Base-by-base conservation (phyloP, 1,139 yeast genomes). In the Geotrichum fermentans region DNA sequence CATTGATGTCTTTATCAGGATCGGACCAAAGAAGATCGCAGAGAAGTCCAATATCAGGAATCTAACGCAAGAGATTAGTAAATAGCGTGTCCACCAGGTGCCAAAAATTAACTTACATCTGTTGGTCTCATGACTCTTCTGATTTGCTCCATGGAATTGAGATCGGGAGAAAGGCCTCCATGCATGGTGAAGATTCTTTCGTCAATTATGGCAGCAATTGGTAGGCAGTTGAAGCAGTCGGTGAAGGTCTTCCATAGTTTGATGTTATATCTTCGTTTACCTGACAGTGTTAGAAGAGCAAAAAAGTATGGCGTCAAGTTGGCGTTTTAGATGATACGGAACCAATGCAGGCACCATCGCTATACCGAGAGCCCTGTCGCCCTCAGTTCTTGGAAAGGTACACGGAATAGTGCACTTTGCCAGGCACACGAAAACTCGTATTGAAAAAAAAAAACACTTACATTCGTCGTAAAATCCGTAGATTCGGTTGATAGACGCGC, bases 61-160 rank as follows among this genome's bases (percentile, higher is more conserved):
- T 89, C 32, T 28, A 28, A 14, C 3, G 32, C n/a, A 28, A 13
- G n/a, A 28, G n/a, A 14, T 28, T 28, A 28, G 32, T 11, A 5
- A 3, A 28, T 3, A 28, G n/a, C 11, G n/a, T 13, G 32, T 28
- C 11, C 3, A 28, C 11, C 6, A 28, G n/a, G 6, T 3, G n/a
- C 11, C 11, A 28, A 28, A 28, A 28, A 28, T 26, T 26, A 28
- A 28, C 32, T 28, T 14, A 28, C 32, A 73, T 92, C 98, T 41
- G 97, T 92, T 57, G 97, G 97, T 72, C 98, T 83, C 96, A 89
- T 90, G 56, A 92, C 96, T 67, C 96, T 81, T 75, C 97, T 84
- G 64, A 92, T 90, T 72, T 92, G 97, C 69, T 90, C 97, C 97
- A 92, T 88, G 50, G 95, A 81, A 73, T 88, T 90, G 68, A 92